These are phyloP conservation scores for Malassezia equina DNA, from an alignment of 1,284 basidiomycete genomes.

Conservation along the genomic window DNA sequence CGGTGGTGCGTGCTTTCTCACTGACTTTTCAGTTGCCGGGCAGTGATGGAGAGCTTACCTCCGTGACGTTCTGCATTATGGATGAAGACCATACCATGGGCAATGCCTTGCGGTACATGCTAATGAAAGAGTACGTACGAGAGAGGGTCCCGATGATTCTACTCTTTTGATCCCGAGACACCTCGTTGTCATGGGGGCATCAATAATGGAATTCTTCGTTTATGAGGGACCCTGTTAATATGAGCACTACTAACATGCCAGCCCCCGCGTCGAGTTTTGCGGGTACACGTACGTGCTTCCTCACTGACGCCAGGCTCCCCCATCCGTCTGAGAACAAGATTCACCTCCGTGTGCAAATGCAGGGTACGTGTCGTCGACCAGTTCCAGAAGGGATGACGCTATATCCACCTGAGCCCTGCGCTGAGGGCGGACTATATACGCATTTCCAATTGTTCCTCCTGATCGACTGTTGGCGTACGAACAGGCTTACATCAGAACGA, in stretches of 20 bases:
- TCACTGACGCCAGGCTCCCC: conserved; percentile 58
- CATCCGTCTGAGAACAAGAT: conserved; percentile 95
- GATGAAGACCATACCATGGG: conserved; percentile 93
- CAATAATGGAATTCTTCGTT: conserved; percentile 49
- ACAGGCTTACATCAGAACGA: conserved; percentile 15
- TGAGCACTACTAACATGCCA: conserved; percentile 45
- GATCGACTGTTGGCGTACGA: conserved; percentile 12
- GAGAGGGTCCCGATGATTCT: conserved; percentile 10
- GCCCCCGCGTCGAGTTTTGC: conserved; percentile 96
- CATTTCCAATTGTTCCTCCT: conserved; percentile 49
- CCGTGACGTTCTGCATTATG: conserved; percentile 81
- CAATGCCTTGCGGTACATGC: conserved; percentile 87
- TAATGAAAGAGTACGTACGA: conserved; percentile 86
- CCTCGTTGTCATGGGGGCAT: conserved; percentile 27
- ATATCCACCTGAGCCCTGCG: conserved; percentile 1
- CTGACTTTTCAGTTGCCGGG: conserved; percentile 52
- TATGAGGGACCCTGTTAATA: conserved; percentile 28
- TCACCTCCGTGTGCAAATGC: conserved; percentile 95
- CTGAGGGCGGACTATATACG: conserved; percentile 20
- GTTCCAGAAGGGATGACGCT: conserved; percentile 11
- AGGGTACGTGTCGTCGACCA: conserved; percentile 59
- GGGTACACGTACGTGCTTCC: conserved; percentile 68
- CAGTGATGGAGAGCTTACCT: conserved; percentile 68
- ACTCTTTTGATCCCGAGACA: conserved; percentile 15
- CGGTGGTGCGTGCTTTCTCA: conserved; percentile 2